A percentile compares a stretch with the other conserved stretches of the same genome.
phyloP scores from a whole-genome alignment of 1,284 basidiomycete genomes.

The Vanrija pseudolonga region DNA sequence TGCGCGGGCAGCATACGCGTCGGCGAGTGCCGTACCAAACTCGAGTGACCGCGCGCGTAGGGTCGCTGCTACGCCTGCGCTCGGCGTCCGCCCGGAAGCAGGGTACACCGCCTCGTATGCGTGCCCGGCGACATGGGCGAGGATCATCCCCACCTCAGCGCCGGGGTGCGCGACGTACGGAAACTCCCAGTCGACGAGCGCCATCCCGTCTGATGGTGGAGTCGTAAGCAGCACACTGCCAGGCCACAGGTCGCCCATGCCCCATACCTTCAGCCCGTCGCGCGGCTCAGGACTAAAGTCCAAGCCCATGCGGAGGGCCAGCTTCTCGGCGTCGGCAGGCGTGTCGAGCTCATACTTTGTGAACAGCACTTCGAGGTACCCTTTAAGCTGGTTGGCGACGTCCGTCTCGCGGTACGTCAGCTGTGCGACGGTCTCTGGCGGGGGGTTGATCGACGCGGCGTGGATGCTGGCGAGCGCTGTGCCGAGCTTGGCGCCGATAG shows the following conservation, averaged over 20 bases:
- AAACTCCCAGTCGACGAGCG: constrained; percentile 1
- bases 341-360: background rate
- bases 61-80: no score
- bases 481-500: no score
- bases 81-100: no score
- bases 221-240: background rate
- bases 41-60: no score
- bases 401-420: no score
- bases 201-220: background rate
- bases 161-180: background rate
- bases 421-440: no score
- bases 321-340: no score
- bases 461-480: no score
- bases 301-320: background rate
- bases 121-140: background rate
- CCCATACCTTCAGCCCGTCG: background rate
- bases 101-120: no score
- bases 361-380: background rate
- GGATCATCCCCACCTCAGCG: background rate
- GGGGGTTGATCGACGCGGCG: no score
- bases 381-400: background rate
- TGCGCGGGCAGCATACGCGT: no score
- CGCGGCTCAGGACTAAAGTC: background rate
- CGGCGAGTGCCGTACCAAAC: no score
- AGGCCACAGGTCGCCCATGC: background rate